Evolutionary conservation across 2,329 filamentous ascomycete species (phyloP), one percentile per base, ranked within the genome.

Genomic region (Pseudopyrenochaeta lycopersici): DNA sequence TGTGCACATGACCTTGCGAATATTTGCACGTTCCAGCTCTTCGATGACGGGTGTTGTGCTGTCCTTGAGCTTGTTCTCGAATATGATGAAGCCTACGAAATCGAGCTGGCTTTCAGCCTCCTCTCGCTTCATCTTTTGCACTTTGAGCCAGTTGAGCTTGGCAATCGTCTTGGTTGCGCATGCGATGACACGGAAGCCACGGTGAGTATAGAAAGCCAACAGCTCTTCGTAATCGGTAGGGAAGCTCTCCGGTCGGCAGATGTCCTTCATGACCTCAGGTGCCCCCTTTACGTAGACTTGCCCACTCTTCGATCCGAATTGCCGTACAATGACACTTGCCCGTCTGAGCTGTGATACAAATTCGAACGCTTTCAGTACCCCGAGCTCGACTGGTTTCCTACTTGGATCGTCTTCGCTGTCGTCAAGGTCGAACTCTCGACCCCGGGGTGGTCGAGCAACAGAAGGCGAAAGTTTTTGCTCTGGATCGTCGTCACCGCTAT

Each of bases 51-150:
- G 84, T 1, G 90, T 84, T 0, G 94, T 97, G 17, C 86, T 92
- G 1, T 91, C 88, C 75, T 99, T 99, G 56, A 99, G 80, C 77
- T 99, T 99, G 79, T 99, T 99, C 78, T 99, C 95, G 66, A 99
- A 99, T 48, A 99, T 89, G 70, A 99, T 98, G 77, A 99, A 99
- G 4, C 95, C 95, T 31, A 93, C 84, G 70, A 99, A 98, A 40
- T 94, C 87, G 10, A 99, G 84, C 29, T 88, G 83, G 2, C 86
- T 89, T 75, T 99, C 95, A 7, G 90, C 93, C 47, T 97, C 90
- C 33, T 88, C 80, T 27, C 95, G 89, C 64, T 88, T 90, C 89
- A 98, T 93, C 78, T 96, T 97, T 70, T 98, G 92, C 6, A 93
- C 88, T 72, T 96, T 96, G 49, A 97, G 87, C 93, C 92, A 97